phyloP scores from a whole-genome alignment of 305 asterid species.

The Fraxinus floribunda region DNA sequence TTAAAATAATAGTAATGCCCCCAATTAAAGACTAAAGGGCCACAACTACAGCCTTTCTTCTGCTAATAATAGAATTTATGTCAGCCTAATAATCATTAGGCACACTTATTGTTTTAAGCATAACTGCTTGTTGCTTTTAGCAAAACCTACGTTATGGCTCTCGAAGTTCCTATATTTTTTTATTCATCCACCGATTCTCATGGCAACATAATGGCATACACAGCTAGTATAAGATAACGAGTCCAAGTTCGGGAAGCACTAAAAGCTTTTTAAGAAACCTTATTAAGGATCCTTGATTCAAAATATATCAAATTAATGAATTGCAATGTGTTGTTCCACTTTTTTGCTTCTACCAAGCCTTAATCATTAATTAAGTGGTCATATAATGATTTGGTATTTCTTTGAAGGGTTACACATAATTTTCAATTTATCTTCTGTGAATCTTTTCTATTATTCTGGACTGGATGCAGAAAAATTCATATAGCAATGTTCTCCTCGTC shows the following conservation, averaged over 20 bases:
- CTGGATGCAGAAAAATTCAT: constrained; percentile 47
- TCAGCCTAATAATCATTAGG: neutral
- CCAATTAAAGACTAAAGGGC: neutral
- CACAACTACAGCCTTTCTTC: neutral
- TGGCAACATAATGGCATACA: neutral
- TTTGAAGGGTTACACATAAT: constrained; percentile 1
- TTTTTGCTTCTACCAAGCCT: neutral
- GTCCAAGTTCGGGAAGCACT: neutral
- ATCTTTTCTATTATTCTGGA: constrained; percentile 25
- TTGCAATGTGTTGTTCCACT: neutral
- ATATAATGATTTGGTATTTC: constrained; percentile 6
- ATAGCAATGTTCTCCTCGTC: constrained; percentile 60
- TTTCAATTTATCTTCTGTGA: neutral
- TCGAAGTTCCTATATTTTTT: neutral
- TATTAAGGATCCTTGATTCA: neutral
- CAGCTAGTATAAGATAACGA: neutral
- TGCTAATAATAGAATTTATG: neutral
- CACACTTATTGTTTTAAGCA: neutral
- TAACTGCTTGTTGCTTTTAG: neutral
- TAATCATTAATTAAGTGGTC: neutral
- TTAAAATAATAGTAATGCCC: neutral
- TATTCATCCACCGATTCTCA: neutral
- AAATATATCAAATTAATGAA: neutral
- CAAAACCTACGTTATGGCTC: neutral
- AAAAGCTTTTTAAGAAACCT: neutral